These are phyloP conservation scores for Venturia oleaginea DNA, from an alignment of 2,329 filamentous ascomycete species.

Conservation along the genomic window DNA sequence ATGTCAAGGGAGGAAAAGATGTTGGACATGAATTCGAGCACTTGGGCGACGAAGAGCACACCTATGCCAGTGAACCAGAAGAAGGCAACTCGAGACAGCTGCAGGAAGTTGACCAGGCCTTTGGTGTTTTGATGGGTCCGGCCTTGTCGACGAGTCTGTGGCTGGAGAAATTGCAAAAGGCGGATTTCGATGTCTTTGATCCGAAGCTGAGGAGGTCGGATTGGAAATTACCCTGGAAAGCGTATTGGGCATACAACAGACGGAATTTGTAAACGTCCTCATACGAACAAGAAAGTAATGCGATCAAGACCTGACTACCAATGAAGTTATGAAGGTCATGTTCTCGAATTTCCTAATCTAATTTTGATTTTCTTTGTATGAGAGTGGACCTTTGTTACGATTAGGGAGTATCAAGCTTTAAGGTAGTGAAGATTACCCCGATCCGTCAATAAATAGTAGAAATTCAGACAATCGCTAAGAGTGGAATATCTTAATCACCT, in stretches of 20 bases:
- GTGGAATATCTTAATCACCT: too few species aligned
- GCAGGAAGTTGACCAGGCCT: constrained; percentile 55
- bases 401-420: too few species aligned
- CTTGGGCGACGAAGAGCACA: constrained; percentile 57
- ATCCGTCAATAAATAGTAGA: too few species aligned
- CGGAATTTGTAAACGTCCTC: constrained; percentile 25
- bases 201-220: constrained; percentile 53
- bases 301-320: background rate
- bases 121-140: constrained; percentile 67
- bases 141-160: constrained; percentile 70
- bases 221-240: constrained; percentile 82
- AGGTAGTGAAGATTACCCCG: too few species aligned
- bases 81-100: constrained; percentile 27
- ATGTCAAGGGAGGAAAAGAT: constrained; percentile 61
- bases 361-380: too few species aligned
- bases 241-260: constrained; percentile 52
- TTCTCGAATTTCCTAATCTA: too few species aligned
- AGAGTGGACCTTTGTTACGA: too few species aligned
- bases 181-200: constrained; percentile 76
- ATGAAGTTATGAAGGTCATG: too few species aligned
- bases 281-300: background rate
- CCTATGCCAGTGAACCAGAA: constrained; percentile 17
- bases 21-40: constrained; percentile 87
- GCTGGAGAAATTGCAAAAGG: constrained; percentile 65
- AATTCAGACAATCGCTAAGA: too few species aligned